Evolutionary conservation across 192 early-diverging fungal genomes (phyloP), one percentile per base, ranked within the genome.

Genomic region (Linnemannia zychae): DNA sequence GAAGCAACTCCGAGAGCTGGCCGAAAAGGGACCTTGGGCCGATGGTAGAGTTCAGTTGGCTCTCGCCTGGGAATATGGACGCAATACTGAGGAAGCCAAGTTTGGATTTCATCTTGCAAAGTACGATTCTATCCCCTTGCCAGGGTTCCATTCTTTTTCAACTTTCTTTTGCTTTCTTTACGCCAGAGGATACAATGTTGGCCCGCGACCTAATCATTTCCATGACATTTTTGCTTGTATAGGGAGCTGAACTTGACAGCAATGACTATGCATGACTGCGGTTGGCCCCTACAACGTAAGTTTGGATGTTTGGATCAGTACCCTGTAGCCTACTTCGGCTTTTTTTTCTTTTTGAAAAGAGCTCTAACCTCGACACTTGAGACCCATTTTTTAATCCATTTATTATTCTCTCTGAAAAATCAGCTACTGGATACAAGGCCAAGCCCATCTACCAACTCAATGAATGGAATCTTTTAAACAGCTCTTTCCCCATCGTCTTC

Each of bases 381-480:
- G n/a, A n/a, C n/a, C n/a, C n/a, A n/a, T n/a, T n/a, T n/a, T n/a
- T n/a, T n/a, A n/a, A n/a, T n/a, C 40, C 40, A 44, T 9, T 44
- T n/a, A 15, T 44, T 22, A n/a, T 53, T 22, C 4, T 9, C 20
- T 18, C 7, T 24, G 4, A 11, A 37, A 28, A 28, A 71, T n/a
- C 36, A 22, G 67, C 36, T n/a, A 20, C 20, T 20, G 71, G 71
- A 4, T 50, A 22, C 13, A 20, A 7, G 16, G 6, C 48, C 24
- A 72, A 72, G 24, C 6, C 48, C 24, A 34, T 72, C 48, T 72
- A 72, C 71, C 48, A 72, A 12, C 71, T 72, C 17, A 52, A 72
- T 20, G 18, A 50, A 6, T 72, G 71, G 71, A 48, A 33, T 4
- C 34, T 33, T 31, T 17, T 72, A 17, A 52, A 72, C 33, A 72